Evolutionary conservation across 2,329 filamentous ascomycete species (phyloP), one percentile per base, ranked within the genome.

Genomic region (Clarireedia hainanense): DNA sequence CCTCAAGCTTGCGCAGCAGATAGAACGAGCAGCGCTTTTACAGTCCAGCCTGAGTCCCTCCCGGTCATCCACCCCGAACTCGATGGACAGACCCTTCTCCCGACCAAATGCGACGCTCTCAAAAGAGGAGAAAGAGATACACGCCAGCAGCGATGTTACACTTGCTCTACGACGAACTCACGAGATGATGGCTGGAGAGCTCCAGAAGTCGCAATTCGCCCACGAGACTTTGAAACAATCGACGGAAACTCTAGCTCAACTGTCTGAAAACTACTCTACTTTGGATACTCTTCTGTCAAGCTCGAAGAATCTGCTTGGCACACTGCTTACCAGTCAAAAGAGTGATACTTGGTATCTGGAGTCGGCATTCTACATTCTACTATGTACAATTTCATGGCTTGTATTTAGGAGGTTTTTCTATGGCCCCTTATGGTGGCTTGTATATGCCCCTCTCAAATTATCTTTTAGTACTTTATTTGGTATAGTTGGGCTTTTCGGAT

Each of bases 291-390:
- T 96, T 67, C 78, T 99, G 39, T 77, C 81, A 2, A 87, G 81
- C 56, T 91, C 88, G 47, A 80, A 82, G 61, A 85, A 84, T 55
- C 76, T 99, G 17, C 80, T 96, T 6, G 83, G 83, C 6, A 89
- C 89, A 17, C 76, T 99, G 47, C 74, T 97, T 47, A 83, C 83
- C 59, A 94, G 89, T 61, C 90, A 95, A 69, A 99, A 99, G 77
- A 94, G 87, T 62, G 94, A 99, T 69, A 96, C 91, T 2, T 99
- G 94, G 94, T 99, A 99, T 69, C 80, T 99, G 36, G 88, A 94
- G 72, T 95, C 89, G 39, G 84, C 91, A 2, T 84, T 97, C 62
- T 95, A 91, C 69, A 78, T 96, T 64, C 79, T 97, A 15, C 67
- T 87, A 23, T 80, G 74, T 5, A 96, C 91, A 1, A 83, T 91